A percentile compares a stretch with the other conserved stretches of the same genome.
These are phyloP conservation scores for Scleromitrula shiraiana DNA, from an alignment of 2,329 filamentous ascomycete species.

Conservation along the genomic window DNA sequence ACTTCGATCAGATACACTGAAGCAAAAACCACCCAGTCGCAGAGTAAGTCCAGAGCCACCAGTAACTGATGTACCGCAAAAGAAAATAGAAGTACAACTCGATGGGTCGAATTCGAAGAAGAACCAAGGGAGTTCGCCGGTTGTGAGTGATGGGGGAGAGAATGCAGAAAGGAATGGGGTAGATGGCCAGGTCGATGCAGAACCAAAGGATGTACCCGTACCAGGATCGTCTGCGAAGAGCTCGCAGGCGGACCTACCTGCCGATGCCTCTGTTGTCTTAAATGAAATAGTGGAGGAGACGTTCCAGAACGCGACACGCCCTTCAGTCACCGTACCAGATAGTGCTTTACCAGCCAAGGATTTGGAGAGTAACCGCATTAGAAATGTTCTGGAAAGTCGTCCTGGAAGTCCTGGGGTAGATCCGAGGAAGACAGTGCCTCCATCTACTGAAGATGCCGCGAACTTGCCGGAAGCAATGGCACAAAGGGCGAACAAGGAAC, in stretches of 20 bases:
- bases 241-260: constrained; percentile 26
- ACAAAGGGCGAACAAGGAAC: constrained; percentile 18
- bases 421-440: constrained; percentile 26
- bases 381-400: constrained; percentile 20
- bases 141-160: constrained; percentile 16
- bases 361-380: constrained; percentile 23
- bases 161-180: constrained; percentile 12
- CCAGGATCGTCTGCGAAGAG: constrained; percentile 25
- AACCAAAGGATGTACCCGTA: constrained; percentile 14
- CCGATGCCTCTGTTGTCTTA: constrained; percentile 17
- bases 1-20: constrained; percentile 37
- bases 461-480: constrained; percentile 24
- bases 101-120: constrained; percentile 23
- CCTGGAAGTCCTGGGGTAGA: constrained; percentile 28
- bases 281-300: constrained; percentile 21
- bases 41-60: constrained; percentile 19
- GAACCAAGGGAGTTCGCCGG: constrained; percentile 21
- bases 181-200: constrained; percentile 5
- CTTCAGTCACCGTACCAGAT: constrained; percentile 10
- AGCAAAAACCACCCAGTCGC: constrained; percentile 30
- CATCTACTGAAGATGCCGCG: constrained; percentile 30
- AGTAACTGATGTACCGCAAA: constrained; percentile 14
- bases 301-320: constrained; percentile 16
- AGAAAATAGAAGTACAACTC: constrained; percentile 16
- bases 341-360: constrained; percentile 11